Conservation (phyloP, 208 protist genomes). For the Leptomonas pyrrhocoris region DNA sequence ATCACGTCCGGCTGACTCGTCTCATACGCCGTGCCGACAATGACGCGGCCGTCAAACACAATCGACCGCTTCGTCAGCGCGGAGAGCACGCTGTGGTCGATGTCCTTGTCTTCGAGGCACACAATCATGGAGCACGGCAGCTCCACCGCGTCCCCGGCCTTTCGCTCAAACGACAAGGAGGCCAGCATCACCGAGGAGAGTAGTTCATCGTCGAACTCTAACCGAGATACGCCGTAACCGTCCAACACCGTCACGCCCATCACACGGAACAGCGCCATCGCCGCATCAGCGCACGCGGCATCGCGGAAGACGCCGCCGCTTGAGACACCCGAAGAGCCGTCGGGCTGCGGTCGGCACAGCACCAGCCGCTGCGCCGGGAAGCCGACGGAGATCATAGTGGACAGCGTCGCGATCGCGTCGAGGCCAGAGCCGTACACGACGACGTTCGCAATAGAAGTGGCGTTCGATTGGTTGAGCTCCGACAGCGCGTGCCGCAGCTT, state of each 20-base stretch:
- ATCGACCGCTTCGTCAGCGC: slow-evolving; percentile 91
- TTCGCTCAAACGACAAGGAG: slow-evolving; percentile 46
- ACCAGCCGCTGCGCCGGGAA: slow-evolving; percentile 85
- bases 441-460: slow-evolving; percentile 71
- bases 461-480: slow-evolving; percentile 62
- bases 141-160: slow-evolving; percentile 78
- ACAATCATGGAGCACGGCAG: slow-evolving; percentile 84
- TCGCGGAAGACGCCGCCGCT: slow-evolving; percentile 37
- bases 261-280: slow-evolving; percentile 62
- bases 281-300: slow-evolving; percentile 52
- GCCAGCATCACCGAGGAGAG: slow-evolving; percentile 74
- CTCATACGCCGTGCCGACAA: slow-evolving; percentile 88
- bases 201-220: slow-evolving; percentile 87
- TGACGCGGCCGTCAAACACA: slow-evolving; percentile 93
- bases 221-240: slow-evolving; percentile 71
- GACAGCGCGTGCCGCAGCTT: slow-evolving; percentile 60
- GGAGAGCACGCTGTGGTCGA: slow-evolving; percentile 85
- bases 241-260: slow-evolving; percentile 83
- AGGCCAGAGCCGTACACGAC: slow-evolving; percentile 88
- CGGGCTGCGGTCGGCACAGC: slow-evolving; percentile 60
- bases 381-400: slow-evolving; percentile 66
- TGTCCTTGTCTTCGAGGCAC: slow-evolving; percentile 89
- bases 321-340: slow-evolving; percentile 6
- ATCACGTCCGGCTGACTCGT: slow-evolving; percentile 86
- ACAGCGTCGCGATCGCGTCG: slow-evolving; percentile 73